These are phyloP conservation scores for Candida boleticola DNA, from an alignment of 805 yeast species.

Conservation along the genomic window DNA sequence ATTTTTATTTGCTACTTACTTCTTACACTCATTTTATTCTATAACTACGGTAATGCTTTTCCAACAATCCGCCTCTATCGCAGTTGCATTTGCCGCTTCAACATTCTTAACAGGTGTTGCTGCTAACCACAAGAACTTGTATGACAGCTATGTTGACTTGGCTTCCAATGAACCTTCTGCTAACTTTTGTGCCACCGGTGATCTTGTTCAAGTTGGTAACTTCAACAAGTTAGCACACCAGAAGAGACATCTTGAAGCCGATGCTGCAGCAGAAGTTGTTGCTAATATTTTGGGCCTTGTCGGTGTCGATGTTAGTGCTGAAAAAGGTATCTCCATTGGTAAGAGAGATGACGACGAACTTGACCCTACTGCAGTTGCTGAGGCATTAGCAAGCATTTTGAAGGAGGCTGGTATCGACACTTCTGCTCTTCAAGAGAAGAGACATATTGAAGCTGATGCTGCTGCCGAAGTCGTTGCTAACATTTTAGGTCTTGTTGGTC, in stretches of 20 bases:
- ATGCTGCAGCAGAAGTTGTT: slow-evolving; percentile 8
- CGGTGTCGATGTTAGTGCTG: slow-evolving; percentile 7
- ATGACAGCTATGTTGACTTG: slow-evolving; percentile 13
- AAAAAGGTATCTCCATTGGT: slow-evolving; percentile 7
- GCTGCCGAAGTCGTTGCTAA: slow-evolving; percentile 14
- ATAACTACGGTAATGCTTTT: no score
- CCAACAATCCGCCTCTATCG: slow-evolving; percentile 15
- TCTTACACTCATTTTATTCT: no score
- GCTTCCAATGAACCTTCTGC: slow-evolving; percentile 10
- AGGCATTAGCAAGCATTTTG: not conserved
- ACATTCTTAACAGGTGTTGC: slow-evolving; percentile 12
- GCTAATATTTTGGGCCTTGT: slow-evolving; percentile 9
- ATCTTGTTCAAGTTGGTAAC: slow-evolving; percentile 12
- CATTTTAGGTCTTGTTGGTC: slow-evolving; percentile 11
- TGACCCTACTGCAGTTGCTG: not conserved
- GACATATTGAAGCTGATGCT: slow-evolving; percentile 7
- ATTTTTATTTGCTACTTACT: not conserved
- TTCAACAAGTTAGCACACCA: not conserved
- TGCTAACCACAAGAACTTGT: slow-evolving; percentile 11
- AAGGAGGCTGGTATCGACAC: not conserved
- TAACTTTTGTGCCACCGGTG: slow-evolving; percentile 9
- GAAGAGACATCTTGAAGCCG: slow-evolving; percentile 11
- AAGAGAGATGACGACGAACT: slow-evolving; percentile 10
- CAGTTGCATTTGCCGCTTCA: slow-evolving; percentile 18
- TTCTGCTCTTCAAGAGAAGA: not conserved